Percentiles rank a stretch among this genome's conserved stretches.
Evolutionary conservation across 306 rosid species (phyloP).

Genomic region (Cucurbita argyrosperma): DNA sequence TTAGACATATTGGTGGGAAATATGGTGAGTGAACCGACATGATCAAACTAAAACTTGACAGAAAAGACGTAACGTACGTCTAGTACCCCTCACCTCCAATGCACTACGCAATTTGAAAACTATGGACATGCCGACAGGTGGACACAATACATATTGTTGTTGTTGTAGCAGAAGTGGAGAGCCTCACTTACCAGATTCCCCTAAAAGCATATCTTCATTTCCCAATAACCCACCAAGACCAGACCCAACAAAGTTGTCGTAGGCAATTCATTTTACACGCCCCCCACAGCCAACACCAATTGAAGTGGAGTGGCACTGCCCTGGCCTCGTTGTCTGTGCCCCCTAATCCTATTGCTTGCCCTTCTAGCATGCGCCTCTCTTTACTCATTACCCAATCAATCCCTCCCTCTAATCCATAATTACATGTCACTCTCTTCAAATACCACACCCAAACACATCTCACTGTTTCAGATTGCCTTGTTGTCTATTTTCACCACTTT

Average conservation of each 20-base stretch:
- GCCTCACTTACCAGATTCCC: background rate
- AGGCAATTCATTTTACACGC: too few species aligned
- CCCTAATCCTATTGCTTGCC: too few species aligned
- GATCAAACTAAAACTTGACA: background rate
- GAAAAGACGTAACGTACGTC: background rate
- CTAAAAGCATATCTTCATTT: background rate
- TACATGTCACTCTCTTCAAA: background rate
- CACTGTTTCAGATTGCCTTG: background rate
- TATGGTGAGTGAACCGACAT: background rate
- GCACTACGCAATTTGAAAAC: background rate
- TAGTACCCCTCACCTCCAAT: background rate
- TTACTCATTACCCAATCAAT: background rate
- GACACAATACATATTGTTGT: background rate
- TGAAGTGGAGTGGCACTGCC: background rate
- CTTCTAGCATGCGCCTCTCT: background rate
- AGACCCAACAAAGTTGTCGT: too few species aligned
- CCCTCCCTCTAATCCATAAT: background rate
- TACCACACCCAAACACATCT: background rate
- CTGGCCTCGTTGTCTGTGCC: background rate
- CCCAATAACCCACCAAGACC: background rate
- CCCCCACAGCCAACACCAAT: background rate
- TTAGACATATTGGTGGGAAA: background rate
- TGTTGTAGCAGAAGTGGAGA: background rate
- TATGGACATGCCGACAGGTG: background rate
- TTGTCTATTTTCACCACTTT: background rate